Percentiles rank a stretch among this genome's conserved stretches.
Conservation (phyloP, 2,329 filamentous ascomycete species). For the Clarireedia hainanense region DNA sequence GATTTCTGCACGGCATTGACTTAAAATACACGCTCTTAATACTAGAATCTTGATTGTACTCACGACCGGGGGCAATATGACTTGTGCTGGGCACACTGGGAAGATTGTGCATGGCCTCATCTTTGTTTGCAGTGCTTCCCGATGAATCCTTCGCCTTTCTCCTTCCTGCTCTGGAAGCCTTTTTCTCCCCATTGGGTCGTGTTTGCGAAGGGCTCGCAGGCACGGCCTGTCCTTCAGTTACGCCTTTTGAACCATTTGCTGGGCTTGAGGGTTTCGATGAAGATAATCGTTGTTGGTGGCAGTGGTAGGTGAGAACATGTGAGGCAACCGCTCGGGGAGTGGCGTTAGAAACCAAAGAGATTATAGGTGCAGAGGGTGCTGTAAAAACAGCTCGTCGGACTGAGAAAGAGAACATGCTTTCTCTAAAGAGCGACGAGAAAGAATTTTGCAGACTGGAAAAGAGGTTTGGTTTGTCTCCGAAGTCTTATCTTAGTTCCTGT, state of each 20-base stretch:
- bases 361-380: conserved; percentile 22
- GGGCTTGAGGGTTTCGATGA: conserved; percentile 33
- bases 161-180: conserved; percentile 36
- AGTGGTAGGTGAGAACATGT: conserved; percentile 24
- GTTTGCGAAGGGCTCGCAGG: conserved; percentile 20
- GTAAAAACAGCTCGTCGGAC: conserved; percentile 25
- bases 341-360: conserved; percentile 19
- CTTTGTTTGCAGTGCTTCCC: conserved; percentile 29
- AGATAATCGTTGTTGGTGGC: conserved; percentile 29
- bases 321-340: conserved; percentile 21
- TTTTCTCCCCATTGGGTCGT: conserved; percentile 31
- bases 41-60: conserved; percentile 1
- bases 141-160: conserved; percentile 48
- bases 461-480: not conserved
- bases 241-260: conserved; percentile 19
- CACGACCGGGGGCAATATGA: conserved; percentile 61
- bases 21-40: not conserved
- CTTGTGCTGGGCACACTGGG: conserved; percentile 70
- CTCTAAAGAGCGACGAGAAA: conserved; percentile 10
- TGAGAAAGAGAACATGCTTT: conserved; percentile 30
- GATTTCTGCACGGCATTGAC: conserved; percentile 53
- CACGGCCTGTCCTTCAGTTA: conserved; percentile 6
- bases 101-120: conserved; percentile 47
- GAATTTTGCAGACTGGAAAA: not conserved
- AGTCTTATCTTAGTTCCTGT: conserved; percentile 9